Evolutionary conservation across 2,329 filamentous ascomycete genomes (phyloP).

Genomic region (Emergomyces orientalis): DNA sequence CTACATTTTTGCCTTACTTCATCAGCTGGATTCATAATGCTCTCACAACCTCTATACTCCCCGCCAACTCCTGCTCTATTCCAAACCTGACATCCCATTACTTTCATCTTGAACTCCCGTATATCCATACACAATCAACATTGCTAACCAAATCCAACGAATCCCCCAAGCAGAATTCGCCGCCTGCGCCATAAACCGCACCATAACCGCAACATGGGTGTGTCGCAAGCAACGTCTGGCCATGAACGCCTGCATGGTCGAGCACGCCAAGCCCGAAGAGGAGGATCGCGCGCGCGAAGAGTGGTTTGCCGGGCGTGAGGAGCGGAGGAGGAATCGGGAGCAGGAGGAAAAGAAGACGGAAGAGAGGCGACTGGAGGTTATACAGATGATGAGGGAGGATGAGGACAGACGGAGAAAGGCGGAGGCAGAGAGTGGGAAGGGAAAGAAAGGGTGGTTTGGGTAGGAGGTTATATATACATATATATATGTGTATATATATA

Average conservation of each 20-base stretch:
- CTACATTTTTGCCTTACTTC: neutral
- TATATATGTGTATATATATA: neutral
- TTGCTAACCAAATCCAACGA: slow-evolving; percentile 9
- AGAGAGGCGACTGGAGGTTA: slow-evolving; percentile 33
- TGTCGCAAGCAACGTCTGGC: slow-evolving; percentile 68
- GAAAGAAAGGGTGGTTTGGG: slow-evolving; percentile 16
- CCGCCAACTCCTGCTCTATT: neutral
- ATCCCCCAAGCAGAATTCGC: slow-evolving; percentile 61
- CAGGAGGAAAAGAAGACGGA: slow-evolving; percentile 43
- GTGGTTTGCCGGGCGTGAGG: slow-evolving; percentile 74
- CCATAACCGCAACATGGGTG: slow-evolving; percentile 76
- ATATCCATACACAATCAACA: neutral
- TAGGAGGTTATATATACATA: neutral
- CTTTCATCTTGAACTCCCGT: neutral
- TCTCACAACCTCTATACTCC: neutral
- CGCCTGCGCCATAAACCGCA: slow-evolving; percentile 75
- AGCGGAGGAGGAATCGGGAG: slow-evolving; percentile 60
- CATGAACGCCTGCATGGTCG: slow-evolving; percentile 93
- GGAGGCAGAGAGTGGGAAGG: slow-evolving; percentile 14
- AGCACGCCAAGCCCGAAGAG: slow-evolving; percentile 72
- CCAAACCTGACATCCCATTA: neutral
- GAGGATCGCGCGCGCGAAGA: slow-evolving; percentile 84
- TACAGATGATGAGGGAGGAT: slow-evolving; percentile 34
- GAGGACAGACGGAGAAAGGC: slow-evolving; percentile 16
- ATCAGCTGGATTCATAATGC: neutral